phyloP scores from a whole-genome alignment of 768 basidiomycete species.

The Tricholoma flavovirens region DNA sequence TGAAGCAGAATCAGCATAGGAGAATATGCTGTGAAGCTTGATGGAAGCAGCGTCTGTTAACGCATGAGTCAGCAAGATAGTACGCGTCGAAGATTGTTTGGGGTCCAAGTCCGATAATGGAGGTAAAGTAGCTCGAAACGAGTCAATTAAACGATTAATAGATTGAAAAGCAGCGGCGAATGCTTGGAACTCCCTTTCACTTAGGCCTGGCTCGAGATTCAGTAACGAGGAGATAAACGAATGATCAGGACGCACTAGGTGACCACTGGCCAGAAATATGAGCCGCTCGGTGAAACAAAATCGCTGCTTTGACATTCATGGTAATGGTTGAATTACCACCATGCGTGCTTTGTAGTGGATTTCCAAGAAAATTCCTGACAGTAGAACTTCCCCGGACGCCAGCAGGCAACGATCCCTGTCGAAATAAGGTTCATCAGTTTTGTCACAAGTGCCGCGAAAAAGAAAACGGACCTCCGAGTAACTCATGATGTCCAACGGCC shows the following conservation, averaged over 20 bases:
- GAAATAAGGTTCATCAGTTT: slow-evolving; percentile 9
- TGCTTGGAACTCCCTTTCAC: slow-evolving; percentile 34
- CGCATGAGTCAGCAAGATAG: slow-evolving; percentile 40
- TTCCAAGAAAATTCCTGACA: slow-evolving; percentile 42
- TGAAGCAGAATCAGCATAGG: slow-evolving; percentile 36
- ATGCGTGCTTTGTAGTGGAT: slow-evolving; percentile 23
- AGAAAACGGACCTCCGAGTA: slow-evolving; percentile 32
- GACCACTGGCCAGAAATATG: slow-evolving; percentile 45
- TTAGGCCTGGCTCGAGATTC: slow-evolving; percentile 28
- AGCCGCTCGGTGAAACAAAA: slow-evolving; percentile 54
- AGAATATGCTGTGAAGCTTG: slow-evolving; percentile 46
- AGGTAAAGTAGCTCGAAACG: slow-evolving; percentile 31
- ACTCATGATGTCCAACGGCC: slow-evolving; percentile 39
- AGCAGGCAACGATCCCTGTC: slow-evolving; percentile 39
- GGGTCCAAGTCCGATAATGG: slow-evolving; percentile 25
- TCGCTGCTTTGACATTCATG: slow-evolving; percentile 47
- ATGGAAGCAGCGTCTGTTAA: slow-evolving; percentile 45
- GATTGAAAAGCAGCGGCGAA: slow-evolving; percentile 40
- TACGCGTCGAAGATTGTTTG: slow-evolving; percentile 30
- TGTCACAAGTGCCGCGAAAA: neutral
- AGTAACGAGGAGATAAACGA: neutral
- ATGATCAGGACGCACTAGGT: slow-evolving; percentile 28
- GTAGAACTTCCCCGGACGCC: slow-evolving; percentile 43
- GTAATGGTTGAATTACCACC: slow-evolving; percentile 34
- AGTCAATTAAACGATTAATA: slow-evolving; percentile 40